phyloP scores from a whole-genome alignment of 2,329 filamentous ascomycete species.

The Ambrosiella xylebori region DNA sequence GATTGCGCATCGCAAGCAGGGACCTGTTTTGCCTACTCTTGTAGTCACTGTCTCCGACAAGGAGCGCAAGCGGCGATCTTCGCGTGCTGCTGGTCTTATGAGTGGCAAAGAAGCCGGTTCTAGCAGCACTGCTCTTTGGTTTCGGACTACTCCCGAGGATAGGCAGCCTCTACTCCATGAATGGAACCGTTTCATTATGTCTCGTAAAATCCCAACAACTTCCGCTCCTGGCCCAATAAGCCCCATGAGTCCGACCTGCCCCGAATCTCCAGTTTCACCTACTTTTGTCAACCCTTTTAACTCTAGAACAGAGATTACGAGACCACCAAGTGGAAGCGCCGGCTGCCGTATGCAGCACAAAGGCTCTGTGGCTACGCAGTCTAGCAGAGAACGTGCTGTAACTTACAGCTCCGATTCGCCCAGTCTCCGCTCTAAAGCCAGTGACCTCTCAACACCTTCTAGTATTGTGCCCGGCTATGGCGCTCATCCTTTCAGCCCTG shows the following conservation, averaged over 20 bases:
- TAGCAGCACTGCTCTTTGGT: conserved; percentile 32
- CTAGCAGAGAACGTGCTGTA: conserved; percentile 27
- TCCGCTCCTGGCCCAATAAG: conserved; percentile 21
- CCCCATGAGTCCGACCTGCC: conserved; percentile 17
- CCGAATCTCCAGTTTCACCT: conserved; percentile 34
- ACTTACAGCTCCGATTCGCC: conserved; percentile 40
- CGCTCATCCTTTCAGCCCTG: conserved; percentile 21
- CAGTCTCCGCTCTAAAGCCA: conserved; percentile 43
- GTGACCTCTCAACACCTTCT: conserved; percentile 43
- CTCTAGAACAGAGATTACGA: conserved; percentile 24
- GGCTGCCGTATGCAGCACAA: conserved; percentile 27
- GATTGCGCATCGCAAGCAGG: conserved; percentile 44
- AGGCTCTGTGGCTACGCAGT: conserved; percentile 29
- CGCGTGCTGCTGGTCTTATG: conserved; percentile 40
- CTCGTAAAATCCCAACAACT: conserved; percentile 20
- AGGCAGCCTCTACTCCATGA: conserved; percentile 35
- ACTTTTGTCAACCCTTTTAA: conserved; percentile 37
- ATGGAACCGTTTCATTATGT: conserved; percentile 38
- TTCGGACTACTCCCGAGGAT: conserved; percentile 35
- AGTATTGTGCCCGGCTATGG: conserved; percentile 20
- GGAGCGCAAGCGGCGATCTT: conserved; percentile 46
- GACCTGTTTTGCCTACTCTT: conserved; percentile 40
- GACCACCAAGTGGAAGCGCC: conserved; percentile 27
- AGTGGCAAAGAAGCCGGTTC: conserved; percentile 27
- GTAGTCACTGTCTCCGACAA: conserved; percentile 42